These are phyloP conservation scores for Rhizopus delemar DNA, from an alignment of 371 early-diverging fungal genomes.

Conservation along the genomic window DNA sequence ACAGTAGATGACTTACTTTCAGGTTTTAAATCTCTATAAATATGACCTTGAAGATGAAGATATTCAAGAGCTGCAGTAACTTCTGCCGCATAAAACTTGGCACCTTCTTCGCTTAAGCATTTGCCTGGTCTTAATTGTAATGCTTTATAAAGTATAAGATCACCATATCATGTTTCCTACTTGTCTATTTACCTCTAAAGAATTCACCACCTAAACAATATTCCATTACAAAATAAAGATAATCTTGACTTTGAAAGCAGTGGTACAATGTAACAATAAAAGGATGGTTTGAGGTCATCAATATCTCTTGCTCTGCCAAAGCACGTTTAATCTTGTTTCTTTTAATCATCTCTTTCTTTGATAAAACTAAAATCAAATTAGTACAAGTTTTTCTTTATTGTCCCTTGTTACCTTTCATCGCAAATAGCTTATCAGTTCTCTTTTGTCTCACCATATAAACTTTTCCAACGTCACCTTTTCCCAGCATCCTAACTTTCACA, in stretches of 20 bases:
- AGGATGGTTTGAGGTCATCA: conserved; percentile 91
- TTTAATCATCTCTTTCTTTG: conserved; percentile 94
- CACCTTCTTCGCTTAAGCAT: conserved; percentile 83
- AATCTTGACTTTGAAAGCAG: conserved; percentile 92
- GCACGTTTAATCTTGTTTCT: conserved; percentile 95
- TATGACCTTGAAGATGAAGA: conserved; percentile 94
- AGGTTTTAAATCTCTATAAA: conserved; percentile 99
- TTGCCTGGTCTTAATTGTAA: conserved; percentile 86
- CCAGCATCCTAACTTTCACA: conserved; percentile 81
- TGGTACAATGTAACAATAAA: conserved; percentile 97
- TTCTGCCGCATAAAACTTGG: conserved; percentile 98
- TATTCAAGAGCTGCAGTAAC: conserved; percentile 93
- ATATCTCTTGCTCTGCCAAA: conserved; percentile 93
- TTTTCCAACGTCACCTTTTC: conserved; percentile 96
- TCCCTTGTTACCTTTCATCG: conserved; percentile 79
- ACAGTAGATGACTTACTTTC: conserved; percentile 74
- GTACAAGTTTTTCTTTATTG: neutral
- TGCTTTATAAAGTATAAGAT: conserved; percentile 36
- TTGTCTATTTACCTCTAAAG: conserved; percentile 68
- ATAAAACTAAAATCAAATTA: conserved; percentile 61
- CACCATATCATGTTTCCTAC: neutral
- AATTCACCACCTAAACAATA: conserved; percentile 99
- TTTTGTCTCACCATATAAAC: conserved; percentile 93
- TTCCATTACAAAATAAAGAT: conserved; percentile 97
- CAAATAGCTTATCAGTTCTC: conserved; percentile 80